These are phyloP conservation scores for Rhododendron henanense DNA, from an alignment of 148 eudicot genomes.

Conservation along the genomic window DNA sequence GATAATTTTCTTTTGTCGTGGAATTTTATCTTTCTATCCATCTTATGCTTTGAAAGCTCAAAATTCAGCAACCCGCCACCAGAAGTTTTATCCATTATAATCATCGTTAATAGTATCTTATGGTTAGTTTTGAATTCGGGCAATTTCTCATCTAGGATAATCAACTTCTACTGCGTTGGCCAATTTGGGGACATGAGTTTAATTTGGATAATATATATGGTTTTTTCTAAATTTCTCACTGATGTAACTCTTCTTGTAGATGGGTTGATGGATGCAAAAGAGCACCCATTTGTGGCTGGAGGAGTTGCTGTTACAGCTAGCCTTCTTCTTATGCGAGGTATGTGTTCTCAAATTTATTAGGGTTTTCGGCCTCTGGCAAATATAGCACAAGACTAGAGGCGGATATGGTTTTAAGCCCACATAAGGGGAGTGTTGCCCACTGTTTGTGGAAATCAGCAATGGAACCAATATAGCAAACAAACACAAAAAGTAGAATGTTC, in stretches of 20 bases:
- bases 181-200: not conserved
- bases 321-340: slow-evolving; percentile 66
- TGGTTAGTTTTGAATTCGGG: not conserved
- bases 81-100: not conserved
- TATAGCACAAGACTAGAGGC: not conserved
- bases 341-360: not conserved
- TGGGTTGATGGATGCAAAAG: slow-evolving; percentile 43
- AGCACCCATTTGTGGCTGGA: slow-evolving; percentile 53
- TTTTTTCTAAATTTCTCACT: not conserved
- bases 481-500: not conserved
- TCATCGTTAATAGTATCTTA: not conserved
- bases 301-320: slow-evolving; percentile 59
- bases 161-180: not conserved
- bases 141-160: not conserved
- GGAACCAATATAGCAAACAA: not conserved
- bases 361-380: not conserved
- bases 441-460: not conserved
- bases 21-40: not conserved
- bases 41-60: not conserved
- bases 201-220: not conserved
- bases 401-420: not conserved
- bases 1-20: not conserved
- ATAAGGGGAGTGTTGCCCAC: not conserved
- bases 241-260: slow-evolving; percentile 30
- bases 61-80: not conserved